Evolutionary conservation across 495 filamentous ascomycete genomes (phyloP).

Genomic region (Xylaria flabelliformis): DNA sequence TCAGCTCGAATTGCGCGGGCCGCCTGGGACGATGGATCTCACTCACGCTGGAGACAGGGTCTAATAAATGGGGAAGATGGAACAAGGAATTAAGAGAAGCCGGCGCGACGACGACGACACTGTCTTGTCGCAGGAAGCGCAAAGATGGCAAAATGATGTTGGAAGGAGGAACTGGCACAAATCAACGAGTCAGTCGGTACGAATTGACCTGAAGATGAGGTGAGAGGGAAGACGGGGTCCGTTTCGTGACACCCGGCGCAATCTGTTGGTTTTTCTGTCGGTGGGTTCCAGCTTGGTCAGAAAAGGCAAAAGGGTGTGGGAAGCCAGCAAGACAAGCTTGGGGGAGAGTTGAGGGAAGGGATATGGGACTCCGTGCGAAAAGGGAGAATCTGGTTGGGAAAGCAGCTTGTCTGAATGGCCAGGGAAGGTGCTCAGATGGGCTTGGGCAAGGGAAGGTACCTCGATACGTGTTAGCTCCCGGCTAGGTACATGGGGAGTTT

Average conservation of each 20-base stretch:
- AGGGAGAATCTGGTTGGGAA: conserved; percentile 7
- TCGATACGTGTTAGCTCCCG: conserved; percentile 2
- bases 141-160: conserved; percentile 20
- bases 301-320: conserved; percentile 23
- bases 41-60: conserved; percentile 40
- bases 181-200: conserved; percentile 10
- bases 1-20: conserved; percentile 35
- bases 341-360: conserved; percentile 8
- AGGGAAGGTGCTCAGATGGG: conserved; percentile 7
- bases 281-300: conserved; percentile 12
- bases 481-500: not conserved
- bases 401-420: not conserved
- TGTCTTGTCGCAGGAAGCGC: conserved; percentile 8
- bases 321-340: conserved; percentile 9
- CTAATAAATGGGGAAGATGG: conserved; percentile 24
- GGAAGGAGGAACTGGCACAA: conserved; percentile 24
- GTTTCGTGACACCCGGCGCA: conserved; percentile 38
- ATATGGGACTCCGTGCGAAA: conserved; percentile 1
- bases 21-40: conserved; percentile 38
- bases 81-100: conserved; percentile 24
- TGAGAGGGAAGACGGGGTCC: conserved; percentile 24
- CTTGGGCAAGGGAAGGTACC: conserved; percentile 11
- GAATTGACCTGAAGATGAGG: conserved; percentile 8
- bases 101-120: conserved; percentile 8
- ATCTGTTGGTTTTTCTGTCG: conserved; percentile 30